These are phyloP conservation scores for Plasmopara muralis DNA, from an alignment of 352 stramenopile genomes.

Conservation along the genomic window DNA sequence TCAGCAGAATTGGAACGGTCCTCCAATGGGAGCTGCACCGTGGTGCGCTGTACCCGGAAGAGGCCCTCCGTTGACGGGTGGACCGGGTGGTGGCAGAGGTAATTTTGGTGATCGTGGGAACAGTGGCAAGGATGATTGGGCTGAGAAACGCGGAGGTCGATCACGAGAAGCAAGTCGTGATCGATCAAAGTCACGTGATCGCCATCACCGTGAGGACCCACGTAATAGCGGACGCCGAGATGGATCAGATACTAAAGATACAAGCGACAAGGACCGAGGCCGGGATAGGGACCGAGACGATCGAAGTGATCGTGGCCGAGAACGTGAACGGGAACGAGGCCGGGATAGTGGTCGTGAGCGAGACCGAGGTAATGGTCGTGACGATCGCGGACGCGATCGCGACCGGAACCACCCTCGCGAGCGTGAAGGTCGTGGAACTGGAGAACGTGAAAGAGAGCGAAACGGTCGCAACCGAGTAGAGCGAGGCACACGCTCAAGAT, in stretches of 20 bases:
- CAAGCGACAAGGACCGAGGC: slow-evolving; percentile 18
- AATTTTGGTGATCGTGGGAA: slow-evolving; percentile 35
- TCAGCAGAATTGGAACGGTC: slow-evolving; percentile 41
- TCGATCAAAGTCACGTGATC: slow-evolving; percentile 49
- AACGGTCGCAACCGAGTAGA: slow-evolving; percentile 27
- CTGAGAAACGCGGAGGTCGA: slow-evolving; percentile 22
- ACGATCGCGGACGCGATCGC: slow-evolving; percentile 11
- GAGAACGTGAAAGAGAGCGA: slow-evolving; percentile 26
- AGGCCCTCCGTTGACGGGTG: slow-evolving; percentile 52
- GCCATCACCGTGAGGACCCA: slow-evolving; percentile 25
- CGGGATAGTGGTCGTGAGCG: slow-evolving; percentile 8
- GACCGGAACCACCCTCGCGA: slow-evolving; percentile 33
- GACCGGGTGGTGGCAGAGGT: slow-evolving; percentile 29
- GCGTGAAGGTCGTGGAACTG: slow-evolving; percentile 23
- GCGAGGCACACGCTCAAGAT: slow-evolving; percentile 33
- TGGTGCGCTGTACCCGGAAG: slow-evolving; percentile 37
- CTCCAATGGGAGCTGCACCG: slow-evolving; percentile 32
- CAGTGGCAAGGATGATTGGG: slow-evolving; percentile 29
- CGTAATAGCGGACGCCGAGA: slow-evolving; percentile 21
- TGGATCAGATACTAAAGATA: slow-evolving; percentile 13
- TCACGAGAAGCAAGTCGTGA: slow-evolving; percentile 47
- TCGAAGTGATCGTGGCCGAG: slow-evolving; percentile 16
- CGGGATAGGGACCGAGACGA: slow-evolving; percentile 14
- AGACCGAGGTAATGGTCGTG: neutral
- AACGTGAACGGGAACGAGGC: slow-evolving; percentile 12